Base-by-base conservation (phyloP, 2,329 filamentous ascomycete genomes). In the Clarireedia monteithiana region DNA sequence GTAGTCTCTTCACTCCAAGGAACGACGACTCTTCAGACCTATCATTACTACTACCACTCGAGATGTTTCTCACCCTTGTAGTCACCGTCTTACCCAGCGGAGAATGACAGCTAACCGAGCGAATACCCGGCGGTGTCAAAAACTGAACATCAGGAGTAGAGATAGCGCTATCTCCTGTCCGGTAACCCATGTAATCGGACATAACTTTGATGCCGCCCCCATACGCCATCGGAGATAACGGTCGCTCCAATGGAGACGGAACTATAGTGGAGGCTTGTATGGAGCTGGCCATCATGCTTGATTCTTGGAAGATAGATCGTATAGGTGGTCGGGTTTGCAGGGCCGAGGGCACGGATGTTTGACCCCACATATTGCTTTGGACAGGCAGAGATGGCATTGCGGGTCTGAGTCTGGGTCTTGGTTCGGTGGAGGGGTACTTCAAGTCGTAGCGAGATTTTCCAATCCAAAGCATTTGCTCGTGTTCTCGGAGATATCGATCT, bases 381-480 rank as follows among this genome's bases (percentile, higher is more conserved):
- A 58, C 15, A 20, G 24, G 34, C 2, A 56, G 38, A 23, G 53
- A 55, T 38, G 26, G 46, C 27, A 55, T 20, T 38, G 53, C 46
- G 10, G 47, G 27, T 44, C 46, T 50, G 12, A 50, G 12, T 15
- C 9, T 26, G 3, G 53, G 46, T 12, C 20, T 23, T 20, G 38
- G 46, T 7, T 40, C 6, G n/a, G 12, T 14, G 3, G 30, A 42
- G 12, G 56, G 27, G 36, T 24, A 48, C 34, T 55, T 50, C 14
- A 50, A 4, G 20, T 55, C 53, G 26, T 55, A 26, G 14, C 51
- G 58, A 47, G 48, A 39, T 20, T 67, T 67, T 27, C 65, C 64
- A 34, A 74, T 74, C 78, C 78, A 81, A 56, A 80, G 75, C 76
- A 78, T 80, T 63, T 84, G 81, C 64, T 83, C 81, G 65, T 83